Conservation (phyloP, 1,284 basidiomycete species). For the Puccinia horiana region DNA sequence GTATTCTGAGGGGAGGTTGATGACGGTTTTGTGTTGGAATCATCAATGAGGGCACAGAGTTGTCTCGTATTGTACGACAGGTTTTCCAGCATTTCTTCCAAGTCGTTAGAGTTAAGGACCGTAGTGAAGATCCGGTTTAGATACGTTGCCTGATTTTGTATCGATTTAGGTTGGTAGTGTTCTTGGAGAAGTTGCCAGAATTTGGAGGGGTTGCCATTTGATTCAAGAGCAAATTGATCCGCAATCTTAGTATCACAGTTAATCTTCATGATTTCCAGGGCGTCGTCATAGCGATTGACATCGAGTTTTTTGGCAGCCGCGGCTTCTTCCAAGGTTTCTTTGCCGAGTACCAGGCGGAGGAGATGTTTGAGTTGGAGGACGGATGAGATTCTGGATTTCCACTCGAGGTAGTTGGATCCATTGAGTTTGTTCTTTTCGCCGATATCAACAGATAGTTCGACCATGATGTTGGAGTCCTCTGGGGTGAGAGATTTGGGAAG, state of each 20-base stretch:
- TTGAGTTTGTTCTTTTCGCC: neutral
- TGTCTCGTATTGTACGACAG: neutral
- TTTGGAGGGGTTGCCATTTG: neutral
- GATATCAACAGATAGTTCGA: too few relatives aligned
- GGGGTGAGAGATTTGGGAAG: too few relatives aligned
- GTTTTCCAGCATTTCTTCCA: neutral
- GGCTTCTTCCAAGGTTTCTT: neutral
- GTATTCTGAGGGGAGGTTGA: neutral
- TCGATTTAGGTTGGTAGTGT: too few relatives aligned
- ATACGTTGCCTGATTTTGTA: conserved; percentile 2
- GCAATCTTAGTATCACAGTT: neutral
- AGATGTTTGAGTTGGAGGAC: neutral
- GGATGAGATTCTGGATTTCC: neutral
- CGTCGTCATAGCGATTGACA: neutral
- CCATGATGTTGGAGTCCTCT: too few relatives aligned
- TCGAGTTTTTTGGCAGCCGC: neutral
- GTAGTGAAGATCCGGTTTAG: neutral
- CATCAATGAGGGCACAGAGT: neutral
- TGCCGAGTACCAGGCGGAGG: neutral
- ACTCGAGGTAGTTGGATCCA: neutral
- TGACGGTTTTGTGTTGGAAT: neutral
- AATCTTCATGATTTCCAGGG: neutral
- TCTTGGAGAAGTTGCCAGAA: neutral
- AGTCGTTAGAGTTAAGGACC: neutral
- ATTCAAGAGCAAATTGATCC: neutral